Evolutionary conservation across 1,139 yeast genomes (phyloP), one percentile per base, ranked within the genome.

Genomic region (Waltiozyma sp.): DNA sequence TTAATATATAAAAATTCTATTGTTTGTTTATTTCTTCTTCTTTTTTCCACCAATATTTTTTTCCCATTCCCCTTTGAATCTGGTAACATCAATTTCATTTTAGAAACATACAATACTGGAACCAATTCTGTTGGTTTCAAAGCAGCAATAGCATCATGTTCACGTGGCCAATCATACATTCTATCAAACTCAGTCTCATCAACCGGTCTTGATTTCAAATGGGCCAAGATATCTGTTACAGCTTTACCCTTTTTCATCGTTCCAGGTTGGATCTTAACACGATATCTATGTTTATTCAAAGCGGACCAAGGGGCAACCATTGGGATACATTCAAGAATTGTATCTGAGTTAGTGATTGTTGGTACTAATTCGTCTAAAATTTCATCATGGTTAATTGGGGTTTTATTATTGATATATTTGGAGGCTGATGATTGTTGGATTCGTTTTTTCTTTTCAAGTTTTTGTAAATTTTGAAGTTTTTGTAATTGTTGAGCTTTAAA

Each of bases 261-360:
- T 0, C 99, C 99, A 0, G 95, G 93, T 52, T 80, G 87, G 37
- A 91, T 64, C 61, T 91, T 89, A 36, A 86, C 81, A 59, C 87
- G 88, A 64, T 84, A 88, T 59, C 85, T 82, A 63, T 73, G 75
- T 59, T 82, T 82, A 48, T 69, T 73, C 53, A 91, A 63, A 0
- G 96, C 73, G 13, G 74, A 64, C 95, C 96, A 93, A 1, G 98
- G 98, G 0, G 91, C 97, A 69, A 88, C 89, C 10, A 86, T 80
- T 0, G 97, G 95, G 9, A 91, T 75, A 8, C 84, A 76, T 41
- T 78, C 86, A 8, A 61, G 54, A 14, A 65, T 63, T 21, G 64
- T 68, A 46, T 69, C 75, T 2, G 63, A 66, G 21, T 61, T 48
- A 15, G 53, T 51, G 28, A 67, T 56, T 26, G 55, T 55, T 6